These are phyloP conservation scores for Colletotrichum tamarilloi DNA, from an alignment of 2,329 filamentous ascomycete species.

Conservation along the genomic window DNA sequence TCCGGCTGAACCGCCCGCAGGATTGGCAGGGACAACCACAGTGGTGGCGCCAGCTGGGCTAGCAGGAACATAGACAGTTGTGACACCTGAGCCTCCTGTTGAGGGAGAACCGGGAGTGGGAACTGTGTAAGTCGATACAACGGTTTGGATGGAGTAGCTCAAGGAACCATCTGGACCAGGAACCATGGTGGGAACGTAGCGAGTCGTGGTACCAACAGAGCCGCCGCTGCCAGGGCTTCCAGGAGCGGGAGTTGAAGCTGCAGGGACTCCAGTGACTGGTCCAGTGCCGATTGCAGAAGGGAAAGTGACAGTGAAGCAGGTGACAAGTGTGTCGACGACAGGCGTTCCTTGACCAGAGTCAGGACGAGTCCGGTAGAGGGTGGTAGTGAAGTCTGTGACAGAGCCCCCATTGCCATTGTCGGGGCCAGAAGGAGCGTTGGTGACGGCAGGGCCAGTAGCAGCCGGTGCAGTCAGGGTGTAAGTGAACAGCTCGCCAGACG, in stretches of 20 bases:
- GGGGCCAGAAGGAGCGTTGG: background rate
- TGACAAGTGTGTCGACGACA: conserved; percentile 32
- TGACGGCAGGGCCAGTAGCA: background rate
- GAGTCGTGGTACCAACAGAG: conserved; percentile 18
- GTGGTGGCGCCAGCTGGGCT: conserved; percentile 4
- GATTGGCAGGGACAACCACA: background rate
- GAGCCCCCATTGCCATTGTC: background rate
- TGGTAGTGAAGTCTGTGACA: conserved; percentile 32
- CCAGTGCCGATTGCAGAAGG: conserved; percentile 20
- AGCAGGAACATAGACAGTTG: background rate
- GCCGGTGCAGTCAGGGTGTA: conserved; percentile 3
- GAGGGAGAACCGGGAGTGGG: conserved; percentile 25
- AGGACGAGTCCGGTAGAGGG: conserved; percentile 27
- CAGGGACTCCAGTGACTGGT: background rate
- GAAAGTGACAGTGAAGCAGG: conserved; percentile 43
- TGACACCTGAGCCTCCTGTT: conserved; percentile 9
- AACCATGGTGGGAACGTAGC: conserved; percentile 24
- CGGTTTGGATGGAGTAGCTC: conserved; percentile 40
- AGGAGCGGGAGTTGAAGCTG: background rate
- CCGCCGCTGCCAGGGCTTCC: background rate
- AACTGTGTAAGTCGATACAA: conserved; percentile 48
- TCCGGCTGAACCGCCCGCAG: background rate
- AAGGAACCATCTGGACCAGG: conserved; percentile 46
- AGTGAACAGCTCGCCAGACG: conserved; percentile 8
- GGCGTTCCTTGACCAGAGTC: conserved; percentile 18